Evolutionary conservation across 1,284 basidiomycete species (phyloP), one percentile per base, ranked within the genome.

Genomic region (Porogramme epimiltina): DNA sequence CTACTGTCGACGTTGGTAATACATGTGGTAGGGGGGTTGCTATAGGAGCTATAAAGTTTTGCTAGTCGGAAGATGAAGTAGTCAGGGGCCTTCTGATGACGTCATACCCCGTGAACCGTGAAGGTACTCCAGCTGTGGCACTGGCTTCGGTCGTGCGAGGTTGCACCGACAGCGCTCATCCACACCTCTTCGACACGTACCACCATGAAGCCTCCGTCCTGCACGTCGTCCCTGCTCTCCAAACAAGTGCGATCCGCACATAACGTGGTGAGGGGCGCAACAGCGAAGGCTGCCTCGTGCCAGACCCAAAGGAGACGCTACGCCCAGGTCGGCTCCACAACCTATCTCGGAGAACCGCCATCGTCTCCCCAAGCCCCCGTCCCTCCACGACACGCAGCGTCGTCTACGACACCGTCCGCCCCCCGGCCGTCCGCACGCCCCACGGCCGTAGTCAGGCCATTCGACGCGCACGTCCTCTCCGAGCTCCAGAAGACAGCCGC

Each of bases 241-340:
- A 41, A 24, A 22, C 26, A 19, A 31, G 16, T 31, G 8, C 28
- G 28, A 42, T 28, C 42, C 28, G 20, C 23, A 37, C 39, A 6
- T 31, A 13, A 13, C 6, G 6, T 13, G 13, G 28, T 13, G 28
- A 31, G 6, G 8, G 28, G 28, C 28, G 28, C 13, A 31, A 13
- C 28, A 6, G 13, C 6, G 28, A 31, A 31, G 28, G 13, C 6
- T 13, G 13, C 13, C 13, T 8, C 28, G 13, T 37, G 8, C n/a
- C 38, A 20, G n/a, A n/a, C n/a, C 25, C 28, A 25, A 5, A 20
- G 19, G 8, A 58, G 65, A 47, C 42, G 18, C 23, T 69, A 63
- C 53, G 67, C 67, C 18, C 60, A 58, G 36, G 65, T 69, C n/a
- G 59, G 62, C 20, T 53, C 64, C 8, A 61, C 59, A 11, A 67